Base-by-base conservation (phyloP, 306 rosid species). In the Cucurbita moschata region DNA sequence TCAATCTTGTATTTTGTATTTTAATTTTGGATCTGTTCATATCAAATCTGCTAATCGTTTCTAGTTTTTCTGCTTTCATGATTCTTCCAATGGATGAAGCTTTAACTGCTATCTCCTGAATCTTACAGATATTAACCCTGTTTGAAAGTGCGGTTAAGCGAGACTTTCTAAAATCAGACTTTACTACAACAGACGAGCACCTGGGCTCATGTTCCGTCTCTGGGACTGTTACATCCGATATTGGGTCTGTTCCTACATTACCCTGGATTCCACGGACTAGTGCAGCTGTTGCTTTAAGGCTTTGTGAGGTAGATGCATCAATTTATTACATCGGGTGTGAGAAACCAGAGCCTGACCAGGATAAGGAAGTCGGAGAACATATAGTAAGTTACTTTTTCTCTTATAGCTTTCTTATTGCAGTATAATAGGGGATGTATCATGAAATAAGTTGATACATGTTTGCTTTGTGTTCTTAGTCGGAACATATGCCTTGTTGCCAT, bases 231-330 rank as follows among this genome's bases (percentile, higher is more conserved):
- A 73, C 72, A 62, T 60, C 76, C 42, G 90, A 81, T 74, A 78
- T 76, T 55, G 88, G 84, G 52, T 83, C 90, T 13, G 79, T 87
- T 76, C 75, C 81, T 75, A 72, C 87, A 61, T 92, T 91, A 82
- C 99, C 99, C 66, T 95, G 99, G 99, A 79, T 95, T 58, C 97
- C 99, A 43, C 87, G 80, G 77, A 95, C 96, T 50, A 79, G 84
- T 64, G 92, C 97, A 56, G 99, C 99, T 76, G 80, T 95, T 80
- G 88, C 92, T 78, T 79, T 95, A 75, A 83, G 99, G 79, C 85
- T 91, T 73, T 88, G 81, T 57, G 99, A 91, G 87, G 65, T 95
- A 4, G 97, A 95, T 77, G 86, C 92, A 64, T 85, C 97, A 40
- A 80, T 89, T 72, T 79, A 81, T 55, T 89, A 88, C 66, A 70